A percentile compares a stretch with the other conserved stretches of the same genome.
phyloP scores from a whole-genome alignment of 2,329 filamentous ascomycete species.

The Aquanectria penicillioides region DNA sequence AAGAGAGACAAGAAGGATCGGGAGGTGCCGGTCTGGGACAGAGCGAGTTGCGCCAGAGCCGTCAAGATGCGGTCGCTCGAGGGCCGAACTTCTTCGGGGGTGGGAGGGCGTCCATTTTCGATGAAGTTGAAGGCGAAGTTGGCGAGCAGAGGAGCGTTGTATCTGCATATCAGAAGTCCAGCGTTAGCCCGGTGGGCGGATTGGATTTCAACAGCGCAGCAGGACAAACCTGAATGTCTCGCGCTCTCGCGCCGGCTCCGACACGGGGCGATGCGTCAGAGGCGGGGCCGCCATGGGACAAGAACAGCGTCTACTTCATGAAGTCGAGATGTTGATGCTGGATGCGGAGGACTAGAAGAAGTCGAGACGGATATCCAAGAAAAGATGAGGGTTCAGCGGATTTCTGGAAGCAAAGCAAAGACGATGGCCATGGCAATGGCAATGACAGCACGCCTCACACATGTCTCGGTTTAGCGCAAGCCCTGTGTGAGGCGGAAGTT shows the following conservation, averaged over 20 bases:
- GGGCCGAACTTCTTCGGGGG: conserved; percentile 32
- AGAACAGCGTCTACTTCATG: background rate
- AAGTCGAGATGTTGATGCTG: background rate
- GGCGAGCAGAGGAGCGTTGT: conserved; percentile 5
- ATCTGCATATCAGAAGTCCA: background rate
- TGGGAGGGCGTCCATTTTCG: conserved; percentile 5
- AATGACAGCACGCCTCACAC: background rate
- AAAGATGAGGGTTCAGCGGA: background rate
- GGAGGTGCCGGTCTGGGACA: conserved; percentile 52
- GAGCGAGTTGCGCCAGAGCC: conserved; percentile 60
- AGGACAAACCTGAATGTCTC: conserved; percentile 17
- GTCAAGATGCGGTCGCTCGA: conserved; percentile 54
- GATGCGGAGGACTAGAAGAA: background rate
- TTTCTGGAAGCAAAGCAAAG: background rate
- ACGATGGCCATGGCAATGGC: background rate
- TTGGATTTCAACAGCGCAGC: background rate
- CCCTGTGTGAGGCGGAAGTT: background rate
- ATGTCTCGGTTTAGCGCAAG: conserved; percentile 2
- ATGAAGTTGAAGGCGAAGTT: conserved; percentile 12
- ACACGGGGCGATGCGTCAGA: conserved; percentile 1
- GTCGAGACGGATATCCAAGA: background rate
- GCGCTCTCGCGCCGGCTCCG: conserved; percentile 14
- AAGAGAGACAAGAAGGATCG: conserved; percentile 62
- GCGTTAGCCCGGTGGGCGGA: background rate
- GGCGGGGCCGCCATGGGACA: conserved; percentile 4